Conservation (phyloP, 1,284 basidiomycete genomes). For the Leccinum variabile region DNA sequence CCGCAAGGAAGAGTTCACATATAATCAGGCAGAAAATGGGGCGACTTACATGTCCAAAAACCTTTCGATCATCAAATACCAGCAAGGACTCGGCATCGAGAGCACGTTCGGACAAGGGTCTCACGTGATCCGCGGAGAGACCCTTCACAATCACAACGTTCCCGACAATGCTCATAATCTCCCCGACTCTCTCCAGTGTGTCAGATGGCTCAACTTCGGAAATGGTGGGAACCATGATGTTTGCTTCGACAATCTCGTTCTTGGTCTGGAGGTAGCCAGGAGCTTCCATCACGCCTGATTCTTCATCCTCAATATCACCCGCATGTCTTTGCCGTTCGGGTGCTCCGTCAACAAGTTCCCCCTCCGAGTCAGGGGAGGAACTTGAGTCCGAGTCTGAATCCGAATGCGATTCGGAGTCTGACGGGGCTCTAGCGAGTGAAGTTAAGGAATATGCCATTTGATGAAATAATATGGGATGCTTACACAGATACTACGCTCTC, state of each 20-base stretch:
- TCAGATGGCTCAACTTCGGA: constrained; percentile 59
- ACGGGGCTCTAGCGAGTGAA: constrained; percentile 24
- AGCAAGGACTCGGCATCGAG: constrained; percentile 85
- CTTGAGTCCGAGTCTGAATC: constrained; percentile 43
- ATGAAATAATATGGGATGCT: constrained; percentile 8
- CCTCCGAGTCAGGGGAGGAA: constrained; percentile 34
- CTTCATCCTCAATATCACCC: constrained; percentile 48
- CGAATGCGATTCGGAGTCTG: constrained; percentile 45
- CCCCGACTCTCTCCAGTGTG: constrained; percentile 67
- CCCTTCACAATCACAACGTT: constrained; percentile 73
- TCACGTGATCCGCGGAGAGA: constrained; percentile 41
- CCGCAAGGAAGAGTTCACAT: constrained; percentile 6
- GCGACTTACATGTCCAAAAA: constrained; percentile 75
- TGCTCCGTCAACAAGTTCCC: constrained; percentile 20
- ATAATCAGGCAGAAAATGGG: constrained; percentile 4
- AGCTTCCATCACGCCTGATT: constrained; percentile 40
- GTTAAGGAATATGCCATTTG: constrained; percentile 18
- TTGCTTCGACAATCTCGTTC: constrained; percentile 57
- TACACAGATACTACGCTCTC: constrained; percentile 35
- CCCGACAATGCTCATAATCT: constrained; percentile 70
- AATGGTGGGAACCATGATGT: constrained; percentile 55
- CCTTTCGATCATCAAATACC: constrained; percentile 80
- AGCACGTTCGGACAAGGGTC: constrained; percentile 54
- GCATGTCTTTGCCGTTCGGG: constrained; percentile 7
- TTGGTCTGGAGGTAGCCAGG: constrained; percentile 57